Evolutionary conservation across 2,329 filamentous ascomycete species (phyloP), one percentile per base, ranked within the genome.

Genomic region (Metarhizium humberi): DNA sequence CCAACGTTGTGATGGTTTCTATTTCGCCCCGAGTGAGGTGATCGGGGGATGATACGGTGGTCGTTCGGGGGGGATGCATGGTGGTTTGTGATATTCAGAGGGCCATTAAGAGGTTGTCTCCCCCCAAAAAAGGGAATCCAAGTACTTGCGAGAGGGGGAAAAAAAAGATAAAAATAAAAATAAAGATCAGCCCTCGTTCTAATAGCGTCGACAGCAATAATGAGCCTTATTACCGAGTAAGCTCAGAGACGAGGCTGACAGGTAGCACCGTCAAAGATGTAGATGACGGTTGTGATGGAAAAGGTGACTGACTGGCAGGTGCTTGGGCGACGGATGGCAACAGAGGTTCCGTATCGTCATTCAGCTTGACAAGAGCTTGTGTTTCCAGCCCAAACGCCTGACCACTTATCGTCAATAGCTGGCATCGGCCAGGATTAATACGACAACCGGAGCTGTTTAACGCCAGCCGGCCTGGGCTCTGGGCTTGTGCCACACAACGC

Each of bases 1-100:
- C 80, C 51, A 81, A 69, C 48, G 71, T 63, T 20, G 77, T 72
- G 48, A 81, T 71, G 8, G 69, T 69, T 14, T 67, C 59, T 52
- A 73, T 67, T 60, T 80, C 69, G 4, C 66, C 57, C 7, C 59
- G 49, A 0, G 66, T 63, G n/a, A 78, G 63, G 32, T 60, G 54
- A 59, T 70, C 65, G n/a, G 50, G 5, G n/a, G 45, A 46, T 20
- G 43, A 6, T 10, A 4, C 8, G 7, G 25, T 2, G 16, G 20
- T 30, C 6, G 45, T 16, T 16, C 45, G 45, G 6, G 45, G 45
- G 45, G 14, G 14, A 29, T 14, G 25, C 20, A 20, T 14, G 20
- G 30, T 48, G 13, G 25, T 48, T 6, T 48, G 6, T 30, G 2
- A 20, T 40, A 11, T 16, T 11, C 38, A 13, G 11, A 5, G 11